A percentile compares a stretch with the other conserved stretches of the same genome.
Conservation (phyloP, 768 basidiomycete genomes). For the Leucogyrophana mollusca region DNA sequence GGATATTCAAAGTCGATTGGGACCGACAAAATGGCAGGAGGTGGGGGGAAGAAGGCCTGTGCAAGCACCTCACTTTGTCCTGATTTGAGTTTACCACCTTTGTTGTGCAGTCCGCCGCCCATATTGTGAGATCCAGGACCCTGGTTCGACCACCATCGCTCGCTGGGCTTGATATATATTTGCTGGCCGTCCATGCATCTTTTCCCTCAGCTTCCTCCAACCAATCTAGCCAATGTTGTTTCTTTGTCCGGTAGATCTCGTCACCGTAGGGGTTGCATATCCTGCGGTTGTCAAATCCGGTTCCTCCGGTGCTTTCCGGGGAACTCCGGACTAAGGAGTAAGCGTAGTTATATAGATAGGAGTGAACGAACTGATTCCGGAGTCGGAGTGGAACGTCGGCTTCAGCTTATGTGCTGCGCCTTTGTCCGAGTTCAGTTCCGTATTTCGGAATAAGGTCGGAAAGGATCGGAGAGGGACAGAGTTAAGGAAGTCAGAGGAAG, state of each 20-base stretch:
- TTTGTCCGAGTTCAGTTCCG: no score
- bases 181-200: slow-evolving; percentile 24
- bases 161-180: slow-evolving; percentile 14
- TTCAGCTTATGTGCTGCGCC: no score
- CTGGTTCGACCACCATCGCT: neutral
- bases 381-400: no score
- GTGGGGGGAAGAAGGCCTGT: slow-evolving; percentile 28
- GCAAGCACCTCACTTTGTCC: slow-evolving; percentile 8
- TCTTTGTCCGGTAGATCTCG: slow-evolving; percentile 13
- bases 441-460: no score
- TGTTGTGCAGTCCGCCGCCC: neutral
- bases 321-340: no score
- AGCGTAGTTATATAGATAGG: no score
- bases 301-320: no score
- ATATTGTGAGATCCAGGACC: neutral
- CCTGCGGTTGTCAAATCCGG: no score
- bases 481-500: no score
- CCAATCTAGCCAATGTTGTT: slow-evolving; percentile 19
- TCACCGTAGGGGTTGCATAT: no score
- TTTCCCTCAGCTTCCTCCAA: slow-evolving; percentile 15
- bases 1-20: slow-evolving; percentile 23
- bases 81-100: slow-evolving; percentile 1
- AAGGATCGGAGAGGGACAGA: no score
- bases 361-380: no score
- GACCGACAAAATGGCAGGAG: neutral